phyloP scores from a whole-genome alignment of 345 rosid species.

The Populus simonii region DNA sequence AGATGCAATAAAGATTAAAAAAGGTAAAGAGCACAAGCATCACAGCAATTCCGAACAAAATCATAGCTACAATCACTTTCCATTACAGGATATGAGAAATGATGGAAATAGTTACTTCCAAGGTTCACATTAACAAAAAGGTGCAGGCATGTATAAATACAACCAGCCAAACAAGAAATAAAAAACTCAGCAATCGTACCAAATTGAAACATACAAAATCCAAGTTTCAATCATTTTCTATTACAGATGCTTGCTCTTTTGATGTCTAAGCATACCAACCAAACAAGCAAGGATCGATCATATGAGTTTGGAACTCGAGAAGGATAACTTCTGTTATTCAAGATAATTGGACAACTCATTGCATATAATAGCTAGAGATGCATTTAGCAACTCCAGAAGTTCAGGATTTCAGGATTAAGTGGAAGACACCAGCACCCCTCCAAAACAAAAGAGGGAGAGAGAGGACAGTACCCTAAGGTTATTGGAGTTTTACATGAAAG shows the following conservation, averaged over 20 bases:
- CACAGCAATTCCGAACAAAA: neutral
- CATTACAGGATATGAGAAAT: neutral
- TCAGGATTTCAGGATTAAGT: no score
- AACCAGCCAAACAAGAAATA: neutral
- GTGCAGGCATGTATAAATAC: neutral
- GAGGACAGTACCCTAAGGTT: no score
- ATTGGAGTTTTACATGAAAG: no score
- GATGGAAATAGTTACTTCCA: neutral
- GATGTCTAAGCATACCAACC: neutral
- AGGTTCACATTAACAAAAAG: neutral
- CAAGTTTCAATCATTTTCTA: neutral
- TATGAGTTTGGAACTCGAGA: neutral
- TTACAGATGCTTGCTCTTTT: neutral
- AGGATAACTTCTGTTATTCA: no score
- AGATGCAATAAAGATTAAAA: neutral
- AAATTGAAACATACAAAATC: neutral
- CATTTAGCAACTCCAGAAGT: no score
- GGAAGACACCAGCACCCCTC: no score
- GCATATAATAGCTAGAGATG: no score
- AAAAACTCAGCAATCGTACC: neutral
- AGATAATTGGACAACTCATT: no score
- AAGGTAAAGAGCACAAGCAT: neutral
- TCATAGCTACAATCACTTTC: neutral
- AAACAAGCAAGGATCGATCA: neutral
- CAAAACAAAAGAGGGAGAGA: no score